phyloP scores from a whole-genome alignment of 192 early-diverging fungal species.

The Funneliformis mosseae region DNA sequence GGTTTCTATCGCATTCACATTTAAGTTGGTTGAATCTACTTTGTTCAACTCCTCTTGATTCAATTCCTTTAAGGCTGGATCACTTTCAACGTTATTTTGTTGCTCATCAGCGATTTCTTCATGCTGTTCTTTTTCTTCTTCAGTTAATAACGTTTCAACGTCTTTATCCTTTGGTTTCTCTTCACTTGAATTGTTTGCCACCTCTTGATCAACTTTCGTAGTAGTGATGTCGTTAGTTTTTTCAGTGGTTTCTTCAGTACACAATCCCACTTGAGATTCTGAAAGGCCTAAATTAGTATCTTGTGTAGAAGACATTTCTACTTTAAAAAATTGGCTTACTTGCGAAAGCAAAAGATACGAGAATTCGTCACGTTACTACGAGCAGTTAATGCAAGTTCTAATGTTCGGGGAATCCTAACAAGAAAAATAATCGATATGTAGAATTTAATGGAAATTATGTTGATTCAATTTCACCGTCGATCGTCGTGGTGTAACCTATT shows the following conservation, averaged over 20 bases:
- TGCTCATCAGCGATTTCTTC: not conserved
- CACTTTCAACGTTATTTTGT: not conserved
- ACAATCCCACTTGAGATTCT: not conserved
- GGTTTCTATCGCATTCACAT: not conserved
- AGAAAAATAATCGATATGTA: no score
- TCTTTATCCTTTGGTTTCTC: not conserved
- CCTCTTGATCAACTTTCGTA: not conserved
- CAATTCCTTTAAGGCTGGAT: not conserved
- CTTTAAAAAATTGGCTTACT: constrained; percentile 19
- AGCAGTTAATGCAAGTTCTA: not conserved
- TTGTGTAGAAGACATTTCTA: constrained; percentile 11
- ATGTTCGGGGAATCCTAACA: not conserved
- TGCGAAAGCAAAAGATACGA: not conserved
- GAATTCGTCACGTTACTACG: not conserved
- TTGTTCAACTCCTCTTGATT: not conserved
- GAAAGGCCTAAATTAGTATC: constrained; percentile 14
- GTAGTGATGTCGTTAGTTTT: no score
- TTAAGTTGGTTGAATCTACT: not conserved
- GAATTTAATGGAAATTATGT: not conserved
- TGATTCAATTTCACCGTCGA: not conserved
- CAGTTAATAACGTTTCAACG: not conserved
- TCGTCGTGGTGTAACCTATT: not conserved
- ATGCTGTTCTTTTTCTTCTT: not conserved
- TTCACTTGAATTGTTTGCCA: not conserved
- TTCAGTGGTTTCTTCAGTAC: not conserved